phyloP scores from a whole-genome alignment of 1,139 yeast genomes.

The Lodderomyces elongisporus region DNA sequence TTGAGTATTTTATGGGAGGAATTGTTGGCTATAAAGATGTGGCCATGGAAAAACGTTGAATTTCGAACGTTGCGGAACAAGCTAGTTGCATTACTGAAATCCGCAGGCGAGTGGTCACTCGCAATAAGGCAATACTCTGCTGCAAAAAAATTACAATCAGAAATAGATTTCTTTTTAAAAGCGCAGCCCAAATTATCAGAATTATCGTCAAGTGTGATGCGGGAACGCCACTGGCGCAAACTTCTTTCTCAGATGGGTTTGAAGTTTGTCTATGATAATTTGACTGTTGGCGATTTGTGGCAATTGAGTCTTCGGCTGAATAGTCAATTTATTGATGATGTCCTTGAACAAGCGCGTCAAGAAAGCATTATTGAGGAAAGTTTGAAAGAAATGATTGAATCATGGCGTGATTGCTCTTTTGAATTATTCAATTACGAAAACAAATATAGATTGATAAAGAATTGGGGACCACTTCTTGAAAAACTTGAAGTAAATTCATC shows the following conservation, averaged over 20 bases:
- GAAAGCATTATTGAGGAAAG: conserved; percentile 65
- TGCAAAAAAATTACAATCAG: conserved; percentile 52
- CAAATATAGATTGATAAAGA: conserved; percentile 53
- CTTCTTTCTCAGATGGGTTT: conserved; percentile 34
- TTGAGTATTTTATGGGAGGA: conserved; percentile 54
- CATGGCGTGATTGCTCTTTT: conserved; percentile 48
- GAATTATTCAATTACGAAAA: conserved; percentile 54
- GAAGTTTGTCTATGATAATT: conserved; percentile 15
- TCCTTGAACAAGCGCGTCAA: conserved; percentile 64
- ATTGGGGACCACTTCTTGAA: conserved; percentile 65
- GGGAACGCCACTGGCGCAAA: conserved; percentile 66
- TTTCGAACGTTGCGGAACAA: conserved; percentile 44
- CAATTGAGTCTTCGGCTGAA: conserved; percentile 47
- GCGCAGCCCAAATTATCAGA: conserved; percentile 40
- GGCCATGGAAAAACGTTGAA: conserved; percentile 49
- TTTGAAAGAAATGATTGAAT: conserved; percentile 38
- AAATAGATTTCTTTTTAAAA: conserved; percentile 38
- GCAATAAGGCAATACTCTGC: conserved; percentile 66
- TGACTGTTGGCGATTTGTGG: conserved; percentile 61
- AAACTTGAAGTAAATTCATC: conserved; percentile 58
- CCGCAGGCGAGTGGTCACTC: conserved; percentile 51
- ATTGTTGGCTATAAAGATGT: conserved; percentile 38
- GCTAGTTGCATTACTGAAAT: conserved; percentile 48
- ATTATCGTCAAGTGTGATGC: conserved; percentile 54
- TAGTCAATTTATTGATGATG: conserved; percentile 41